Evolutionary conservation across 371 early-diverging fungal species (phyloP).

Genomic region (Syncephalastrum racemosum): DNA sequence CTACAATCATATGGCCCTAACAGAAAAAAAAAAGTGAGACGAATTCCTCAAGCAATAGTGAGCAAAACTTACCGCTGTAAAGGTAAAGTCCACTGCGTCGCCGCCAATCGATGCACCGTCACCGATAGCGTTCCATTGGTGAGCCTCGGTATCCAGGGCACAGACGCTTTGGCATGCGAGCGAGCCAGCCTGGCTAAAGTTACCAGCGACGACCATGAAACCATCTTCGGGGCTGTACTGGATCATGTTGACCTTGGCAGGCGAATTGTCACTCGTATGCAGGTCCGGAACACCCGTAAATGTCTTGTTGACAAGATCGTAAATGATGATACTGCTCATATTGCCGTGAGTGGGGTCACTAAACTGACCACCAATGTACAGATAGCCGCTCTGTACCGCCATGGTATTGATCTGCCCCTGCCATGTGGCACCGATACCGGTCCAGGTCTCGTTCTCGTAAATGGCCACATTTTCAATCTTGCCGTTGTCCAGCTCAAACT

Average conservation of each 20-base stretch:
- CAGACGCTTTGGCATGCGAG: constrained; percentile 52
- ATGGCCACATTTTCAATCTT: constrained; percentile 45
- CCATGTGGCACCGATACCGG: constrained; percentile 43
- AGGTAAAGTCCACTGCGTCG: constrained; percentile 50
- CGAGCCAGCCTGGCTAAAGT: constrained; percentile 51
- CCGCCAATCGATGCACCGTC: constrained; percentile 31
- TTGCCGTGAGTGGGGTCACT: constrained; percentile 8
- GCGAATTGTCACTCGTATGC: constrained; percentile 28
- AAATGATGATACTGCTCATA: constrained; percentile 29
- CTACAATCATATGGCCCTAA: constrained; percentile 41
- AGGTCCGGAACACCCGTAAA: constrained; percentile 23
- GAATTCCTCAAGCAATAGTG: not conserved
- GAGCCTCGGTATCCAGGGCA: constrained; percentile 21
- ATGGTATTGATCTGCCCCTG: constrained; percentile 30
- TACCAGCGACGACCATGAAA: constrained; percentile 52
- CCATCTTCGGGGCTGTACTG: constrained; percentile 26
- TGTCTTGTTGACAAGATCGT: constrained; percentile 33
- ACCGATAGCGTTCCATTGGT: constrained; percentile 47
- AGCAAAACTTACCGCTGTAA: constrained; percentile 40
- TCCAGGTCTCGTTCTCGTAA: constrained; percentile 38
- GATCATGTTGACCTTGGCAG: constrained; percentile 43
- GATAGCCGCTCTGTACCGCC: constrained; percentile 32
- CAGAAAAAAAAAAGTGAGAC: not conserved
- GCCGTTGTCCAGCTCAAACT: constrained; percentile 24
- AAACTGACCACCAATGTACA: constrained; percentile 58